Percentiles rank a stretch among this genome's conserved stretches.
These are phyloP conservation scores for Dothiorella sarmentorum DNA, from an alignment of 2,329 filamentous ascomycete species.

Conservation along the genomic window DNA sequence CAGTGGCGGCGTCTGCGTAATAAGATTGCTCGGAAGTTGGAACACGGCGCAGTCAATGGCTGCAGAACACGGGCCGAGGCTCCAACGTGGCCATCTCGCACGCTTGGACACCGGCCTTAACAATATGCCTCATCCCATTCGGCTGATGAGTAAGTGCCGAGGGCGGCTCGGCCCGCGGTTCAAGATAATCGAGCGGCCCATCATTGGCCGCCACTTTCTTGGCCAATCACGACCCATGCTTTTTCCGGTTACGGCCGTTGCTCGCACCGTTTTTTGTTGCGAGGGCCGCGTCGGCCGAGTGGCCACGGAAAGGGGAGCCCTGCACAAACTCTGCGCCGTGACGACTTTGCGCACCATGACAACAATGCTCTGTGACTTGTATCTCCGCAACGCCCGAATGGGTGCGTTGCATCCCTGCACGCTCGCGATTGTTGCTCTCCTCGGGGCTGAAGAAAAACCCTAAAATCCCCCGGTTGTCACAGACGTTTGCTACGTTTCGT, in stretches of 20 bases:
- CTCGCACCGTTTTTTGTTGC: background rate
- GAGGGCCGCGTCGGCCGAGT: background rate
- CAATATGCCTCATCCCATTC: background rate
- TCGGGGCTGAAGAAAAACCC: background rate
- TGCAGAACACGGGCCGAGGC: background rate
- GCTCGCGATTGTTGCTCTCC: background rate
- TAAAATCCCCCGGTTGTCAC: background rate
- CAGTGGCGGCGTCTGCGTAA: background rate
- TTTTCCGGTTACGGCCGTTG: background rate
- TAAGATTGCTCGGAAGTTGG: too few relatives aligned
- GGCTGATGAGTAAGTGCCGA: background rate
- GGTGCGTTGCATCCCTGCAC: background rate
- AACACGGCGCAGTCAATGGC: background rate
- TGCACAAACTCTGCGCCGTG: background rate
- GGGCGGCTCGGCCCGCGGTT: background rate
- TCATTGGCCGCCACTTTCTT: background rate
- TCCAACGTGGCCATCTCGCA: background rate
- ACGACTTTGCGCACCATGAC: background rate
- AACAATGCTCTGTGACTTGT: constrained; percentile 7
- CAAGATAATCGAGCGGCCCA: background rate
- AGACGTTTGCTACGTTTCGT: background rate
- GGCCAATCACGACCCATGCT: background rate
- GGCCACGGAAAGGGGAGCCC: background rate
- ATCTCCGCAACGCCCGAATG: background rate
- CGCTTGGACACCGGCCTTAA: too few relatives aligned